These are phyloP conservation scores for Ruellia speciosa DNA, from an alignment of 305 asterid genomes.

Conservation along the genomic window DNA sequence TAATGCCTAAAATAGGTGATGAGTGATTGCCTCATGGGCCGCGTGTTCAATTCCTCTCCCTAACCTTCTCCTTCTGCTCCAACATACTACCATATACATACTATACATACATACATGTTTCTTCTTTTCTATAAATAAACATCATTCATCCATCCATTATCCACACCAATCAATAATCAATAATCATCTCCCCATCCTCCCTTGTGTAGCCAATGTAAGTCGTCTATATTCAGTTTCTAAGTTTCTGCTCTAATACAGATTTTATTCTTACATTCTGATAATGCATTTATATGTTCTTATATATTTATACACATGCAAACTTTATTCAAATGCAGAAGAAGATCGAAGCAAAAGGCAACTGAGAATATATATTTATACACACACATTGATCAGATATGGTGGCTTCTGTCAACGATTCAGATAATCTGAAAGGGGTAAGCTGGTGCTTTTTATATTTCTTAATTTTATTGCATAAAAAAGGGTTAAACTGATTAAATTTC, in stretches of 20 bases:
- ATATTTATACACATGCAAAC: background rate
- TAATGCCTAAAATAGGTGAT: background rate
- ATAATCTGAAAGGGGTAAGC: constrained; percentile 34
- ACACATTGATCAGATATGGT: constrained; percentile 16
- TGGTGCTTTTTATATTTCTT: no score
- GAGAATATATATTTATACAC: background rate
- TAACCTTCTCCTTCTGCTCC: background rate
- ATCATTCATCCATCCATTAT: background rate
- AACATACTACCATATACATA: background rate
- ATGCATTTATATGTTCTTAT: background rate
- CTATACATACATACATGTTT: no score
- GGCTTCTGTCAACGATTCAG: constrained; percentile 23
- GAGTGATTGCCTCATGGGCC: constrained; percentile 41
- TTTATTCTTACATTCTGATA: background rate
- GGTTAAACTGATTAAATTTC: background rate
- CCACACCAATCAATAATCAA: no score
- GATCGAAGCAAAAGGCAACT: no score
- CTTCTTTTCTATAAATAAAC: background rate
- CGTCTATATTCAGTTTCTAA: no score
- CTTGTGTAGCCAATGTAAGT: no score
- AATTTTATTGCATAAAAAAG: background rate
- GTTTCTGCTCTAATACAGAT: no score
- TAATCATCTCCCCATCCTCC: background rate
- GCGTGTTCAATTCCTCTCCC: constrained; percentile 44
- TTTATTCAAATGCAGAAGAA: no score